Conservation (phyloP, 805 yeast species). For the Candida fluviatilis region DNA sequence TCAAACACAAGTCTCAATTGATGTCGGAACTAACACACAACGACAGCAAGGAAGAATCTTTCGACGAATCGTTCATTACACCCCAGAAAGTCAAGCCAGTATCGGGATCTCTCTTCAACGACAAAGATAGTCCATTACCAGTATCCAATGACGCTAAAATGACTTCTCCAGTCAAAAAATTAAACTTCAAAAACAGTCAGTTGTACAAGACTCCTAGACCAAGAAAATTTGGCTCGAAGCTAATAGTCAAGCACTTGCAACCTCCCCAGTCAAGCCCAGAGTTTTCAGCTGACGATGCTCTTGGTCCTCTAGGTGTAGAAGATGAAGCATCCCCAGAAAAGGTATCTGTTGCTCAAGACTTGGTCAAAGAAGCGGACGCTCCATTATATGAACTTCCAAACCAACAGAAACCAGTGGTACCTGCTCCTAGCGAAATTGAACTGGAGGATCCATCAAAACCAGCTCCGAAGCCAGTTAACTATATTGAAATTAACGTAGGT, state of each 20-base stretch:
- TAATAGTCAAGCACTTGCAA: constrained; percentile 26
- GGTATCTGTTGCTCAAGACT: constrained; percentile 20
- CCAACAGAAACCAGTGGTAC: constrained; percentile 4
- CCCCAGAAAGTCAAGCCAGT: constrained; percentile 16
- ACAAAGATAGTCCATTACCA: constrained; percentile 27
- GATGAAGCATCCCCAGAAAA: constrained; percentile 14
- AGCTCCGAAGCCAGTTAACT: constrained; percentile 13
- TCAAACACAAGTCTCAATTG: constrained; percentile 26
- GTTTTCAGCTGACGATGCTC: constrained; percentile 6
- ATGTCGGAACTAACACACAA: constrained; percentile 42
- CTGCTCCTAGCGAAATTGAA: background rate
- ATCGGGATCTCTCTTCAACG: constrained; percentile 27
- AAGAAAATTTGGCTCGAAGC: constrained; percentile 24
- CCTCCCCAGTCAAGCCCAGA: constrained; percentile 7
- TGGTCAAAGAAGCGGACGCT: constrained; percentile 46
- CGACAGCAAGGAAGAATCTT: constrained; percentile 20
- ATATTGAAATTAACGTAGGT: constrained; percentile 68
- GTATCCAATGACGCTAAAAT: constrained; percentile 6
- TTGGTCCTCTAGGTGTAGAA: constrained; percentile 25
- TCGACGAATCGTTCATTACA: constrained; percentile 35
- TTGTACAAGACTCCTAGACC: constrained; percentile 26
- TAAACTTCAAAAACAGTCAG: constrained; percentile 24
- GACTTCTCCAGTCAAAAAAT: constrained; percentile 20
- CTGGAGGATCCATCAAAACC: constrained; percentile 8
- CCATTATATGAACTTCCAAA: constrained; percentile 47